phyloP scores from a whole-genome alignment of 2,329 filamentous ascomycete genomes.

The Exophiala phaeomuriformis region DNA sequence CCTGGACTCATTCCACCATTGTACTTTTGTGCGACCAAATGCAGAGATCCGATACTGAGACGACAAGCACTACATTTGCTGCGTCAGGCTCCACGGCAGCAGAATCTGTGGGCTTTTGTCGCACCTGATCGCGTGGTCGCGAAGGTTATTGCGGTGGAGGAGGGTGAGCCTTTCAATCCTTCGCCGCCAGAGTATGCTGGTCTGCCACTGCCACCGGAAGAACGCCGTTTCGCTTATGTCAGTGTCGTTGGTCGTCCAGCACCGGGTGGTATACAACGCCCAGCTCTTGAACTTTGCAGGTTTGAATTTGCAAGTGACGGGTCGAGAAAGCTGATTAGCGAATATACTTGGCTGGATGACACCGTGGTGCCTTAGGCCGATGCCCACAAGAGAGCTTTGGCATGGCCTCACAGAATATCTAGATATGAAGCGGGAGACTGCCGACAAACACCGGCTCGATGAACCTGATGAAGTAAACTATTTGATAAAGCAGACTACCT shows the following conservation, averaged over 20 bases:
- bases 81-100: constrained; percentile 10
- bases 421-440: no score
- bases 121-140: constrained; percentile 13
- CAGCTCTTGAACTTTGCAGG: constrained; percentile 17
- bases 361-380: background rate
- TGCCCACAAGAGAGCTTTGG: no score
- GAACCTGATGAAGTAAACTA: no score
- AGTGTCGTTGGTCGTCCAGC: constrained; percentile 9
- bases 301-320: constrained; percentile 10
- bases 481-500: no score
- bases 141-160: constrained; percentile 16
- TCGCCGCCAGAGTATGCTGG: background rate
- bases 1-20: constrained; percentile 15
- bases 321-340: constrained; percentile 9
- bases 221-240: constrained; percentile 12
- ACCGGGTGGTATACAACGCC: constrained; percentile 8
- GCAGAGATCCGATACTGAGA: constrained; percentile 17
- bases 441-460: no score
- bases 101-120: constrained; percentile 14
- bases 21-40: constrained; percentile 21
- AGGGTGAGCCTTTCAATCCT: background rate
- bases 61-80: constrained; percentile 16
- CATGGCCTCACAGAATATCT: no score
- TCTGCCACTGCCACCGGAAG: constrained; percentile 18
- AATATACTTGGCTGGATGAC: constrained; percentile 16